These are phyloP conservation scores for Aspergillus taichungensis DNA, from an alignment of 495 filamentous ascomycete genomes.

Conservation along the genomic window DNA sequence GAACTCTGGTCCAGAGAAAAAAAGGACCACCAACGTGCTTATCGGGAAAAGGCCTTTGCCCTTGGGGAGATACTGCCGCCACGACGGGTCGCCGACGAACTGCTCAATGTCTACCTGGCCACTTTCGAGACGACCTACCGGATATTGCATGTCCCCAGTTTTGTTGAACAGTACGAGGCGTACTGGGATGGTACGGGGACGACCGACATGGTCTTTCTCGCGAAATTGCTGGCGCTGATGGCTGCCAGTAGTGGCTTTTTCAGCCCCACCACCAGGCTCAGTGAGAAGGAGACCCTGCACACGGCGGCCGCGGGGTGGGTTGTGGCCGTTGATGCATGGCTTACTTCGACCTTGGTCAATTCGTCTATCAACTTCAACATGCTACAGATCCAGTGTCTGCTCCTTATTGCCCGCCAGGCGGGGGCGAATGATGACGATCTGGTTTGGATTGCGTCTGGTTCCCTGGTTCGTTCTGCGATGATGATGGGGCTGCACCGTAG, in stretches of 20 bases:
- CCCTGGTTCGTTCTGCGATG: slow-evolving; percentile 47
- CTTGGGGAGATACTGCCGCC: slow-evolving; percentile 37
- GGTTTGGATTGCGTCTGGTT: slow-evolving; percentile 47
- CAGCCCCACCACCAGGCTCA: slow-evolving; percentile 10
- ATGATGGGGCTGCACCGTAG: slow-evolving; percentile 52
- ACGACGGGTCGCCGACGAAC: slow-evolving; percentile 40
- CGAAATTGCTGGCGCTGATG: slow-evolving; percentile 46
- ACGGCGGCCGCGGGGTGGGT: slow-evolving; percentile 40
- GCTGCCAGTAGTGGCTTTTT: slow-evolving; percentile 45
- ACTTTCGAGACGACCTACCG: slow-evolving; percentile 49
- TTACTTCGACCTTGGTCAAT: slow-evolving; percentile 44
- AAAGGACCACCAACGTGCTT: slow-evolving; percentile 26
- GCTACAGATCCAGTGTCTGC: slow-evolving; percentile 47
- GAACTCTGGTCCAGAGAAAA: slow-evolving; percentile 28
- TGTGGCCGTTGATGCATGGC: slow-evolving; percentile 48
- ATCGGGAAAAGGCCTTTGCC: slow-evolving; percentile 32
- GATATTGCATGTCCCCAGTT: slow-evolving; percentile 50
- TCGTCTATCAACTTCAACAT: slow-evolving; percentile 40
- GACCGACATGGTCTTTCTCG: slow-evolving; percentile 24
- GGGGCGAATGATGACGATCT: slow-evolving; percentile 44
- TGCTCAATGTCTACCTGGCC: slow-evolving; percentile 46
- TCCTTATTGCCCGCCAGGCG: slow-evolving; percentile 44
- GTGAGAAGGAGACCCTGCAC: slow-evolving; percentile 18
- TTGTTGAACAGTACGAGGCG: slow-evolving; percentile 41
- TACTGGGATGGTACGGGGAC: slow-evolving; percentile 38